These are phyloP conservation scores for Anacardium occidentale DNA, from an alignment of 345 rosid genomes.

Conservation along the genomic window DNA sequence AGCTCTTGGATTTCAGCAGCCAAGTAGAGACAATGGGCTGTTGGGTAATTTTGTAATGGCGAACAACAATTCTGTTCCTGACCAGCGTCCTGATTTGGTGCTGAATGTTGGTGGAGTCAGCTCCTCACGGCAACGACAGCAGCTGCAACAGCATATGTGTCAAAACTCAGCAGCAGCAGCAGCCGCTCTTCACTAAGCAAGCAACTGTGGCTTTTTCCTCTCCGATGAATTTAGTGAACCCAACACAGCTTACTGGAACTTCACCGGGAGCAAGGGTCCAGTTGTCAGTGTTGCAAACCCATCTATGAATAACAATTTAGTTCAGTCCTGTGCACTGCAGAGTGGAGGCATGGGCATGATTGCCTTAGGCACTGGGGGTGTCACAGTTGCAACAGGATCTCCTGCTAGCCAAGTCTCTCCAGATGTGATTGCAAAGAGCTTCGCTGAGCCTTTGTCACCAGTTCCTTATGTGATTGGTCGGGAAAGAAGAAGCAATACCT, in stretches of 20 bases:
- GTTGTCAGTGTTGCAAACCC: constrained; percentile 42
- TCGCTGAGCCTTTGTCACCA: constrained; percentile 69
- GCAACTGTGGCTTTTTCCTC: constrained; percentile 56
- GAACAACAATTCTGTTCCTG: constrained; percentile 32
- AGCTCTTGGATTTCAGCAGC: constrained; percentile 58
- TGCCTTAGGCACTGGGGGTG: constrained; percentile 37
- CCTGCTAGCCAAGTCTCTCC: constrained; percentile 62
- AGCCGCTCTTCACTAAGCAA: constrained; percentile 68
- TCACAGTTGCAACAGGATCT: constrained; percentile 52
- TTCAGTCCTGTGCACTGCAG: constrained; percentile 38
- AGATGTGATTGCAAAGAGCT: constrained; percentile 49
- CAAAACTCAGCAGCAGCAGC: constrained; percentile 51
- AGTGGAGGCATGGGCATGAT: constrained; percentile 41
- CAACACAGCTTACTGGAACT: constrained; percentile 31
- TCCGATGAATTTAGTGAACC: constrained; percentile 36
- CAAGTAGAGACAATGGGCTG: constrained; percentile 43
- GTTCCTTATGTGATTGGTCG: constrained; percentile 71
- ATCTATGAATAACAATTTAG: constrained; percentile 41
- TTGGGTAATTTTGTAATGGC: constrained; percentile 39
- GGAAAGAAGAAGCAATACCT: constrained; percentile 64
- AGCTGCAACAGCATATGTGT: constrained; percentile 18
- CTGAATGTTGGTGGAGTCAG: constrained; percentile 47
- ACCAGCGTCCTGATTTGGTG: constrained; percentile 46
- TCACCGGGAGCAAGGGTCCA: constrained; percentile 41
- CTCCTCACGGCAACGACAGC: constrained; percentile 33